Conservation (phyloP, 331 rosid species). For the Quercus lobata region DNA sequence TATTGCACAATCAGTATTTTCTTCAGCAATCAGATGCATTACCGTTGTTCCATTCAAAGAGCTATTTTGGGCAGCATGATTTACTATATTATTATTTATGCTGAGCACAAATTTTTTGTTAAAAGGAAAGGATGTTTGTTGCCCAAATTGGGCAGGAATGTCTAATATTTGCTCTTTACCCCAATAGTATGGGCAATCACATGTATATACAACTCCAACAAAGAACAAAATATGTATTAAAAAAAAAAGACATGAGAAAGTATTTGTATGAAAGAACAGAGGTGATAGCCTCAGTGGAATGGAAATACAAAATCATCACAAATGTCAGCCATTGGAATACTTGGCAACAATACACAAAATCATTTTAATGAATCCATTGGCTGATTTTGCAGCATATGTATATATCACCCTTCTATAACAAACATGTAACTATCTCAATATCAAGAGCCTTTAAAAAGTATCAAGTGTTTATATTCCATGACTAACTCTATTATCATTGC, state of each 20-base stretch:
- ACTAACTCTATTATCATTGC: conserved; percentile 44
- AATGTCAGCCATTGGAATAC: background rate
- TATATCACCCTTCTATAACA: background rate
- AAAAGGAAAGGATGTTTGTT: background rate
- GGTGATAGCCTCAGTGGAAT: background rate
- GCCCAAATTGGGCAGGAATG: background rate
- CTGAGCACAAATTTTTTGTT: background rate
- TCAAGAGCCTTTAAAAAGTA: background rate
- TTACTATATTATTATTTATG: background rate
- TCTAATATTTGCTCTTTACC: background rate
- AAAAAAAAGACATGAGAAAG: background rate
- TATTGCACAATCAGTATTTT: no score
- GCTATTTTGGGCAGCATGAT: conserved; percentile 32
- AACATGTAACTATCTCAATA: background rate
- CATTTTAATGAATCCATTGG: background rate
- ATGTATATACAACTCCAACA: background rate
- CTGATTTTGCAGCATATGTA: background rate
- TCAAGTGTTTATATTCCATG: conserved; percentile 9
- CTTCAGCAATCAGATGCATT: conserved; percentile 13
- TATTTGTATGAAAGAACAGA: background rate
- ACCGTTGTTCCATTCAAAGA: conserved; percentile 43
- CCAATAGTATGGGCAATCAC: background rate
- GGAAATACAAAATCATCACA: background rate
- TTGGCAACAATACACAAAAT: background rate
- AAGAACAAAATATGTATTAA: background rate